phyloP scores from a whole-genome alignment of 2,329 filamentous ascomycete genomes.

The Pyricularia pennisetigena region DNA sequence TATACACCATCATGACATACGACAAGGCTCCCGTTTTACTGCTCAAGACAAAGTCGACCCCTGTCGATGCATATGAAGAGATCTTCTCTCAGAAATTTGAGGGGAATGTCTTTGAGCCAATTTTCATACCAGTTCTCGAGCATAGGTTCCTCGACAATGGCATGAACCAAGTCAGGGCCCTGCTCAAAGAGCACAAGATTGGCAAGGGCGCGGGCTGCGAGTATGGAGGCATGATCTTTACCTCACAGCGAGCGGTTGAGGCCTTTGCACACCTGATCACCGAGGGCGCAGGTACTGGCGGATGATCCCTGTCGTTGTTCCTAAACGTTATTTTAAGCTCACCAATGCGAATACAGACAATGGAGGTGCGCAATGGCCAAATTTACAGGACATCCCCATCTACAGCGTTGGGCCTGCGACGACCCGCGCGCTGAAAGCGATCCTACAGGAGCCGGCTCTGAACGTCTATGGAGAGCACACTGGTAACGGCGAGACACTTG shows the following conservation, averaged over 20 bases:
- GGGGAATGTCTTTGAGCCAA: conserved; percentile 43
- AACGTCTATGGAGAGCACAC: conserved; percentile 70
- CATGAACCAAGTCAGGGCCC: conserved; percentile 37
- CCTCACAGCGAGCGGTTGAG: conserved; percentile 75
- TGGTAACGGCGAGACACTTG: conserved; percentile 75
- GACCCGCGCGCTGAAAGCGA: conserved; percentile 57
- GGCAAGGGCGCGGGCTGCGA: conserved; percentile 22
- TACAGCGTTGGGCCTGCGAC: conserved; percentile 80
- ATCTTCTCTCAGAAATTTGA: conserved; percentile 41
- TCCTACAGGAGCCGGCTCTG: conserved; percentile 38
- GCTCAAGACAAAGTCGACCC: conserved; percentile 67
- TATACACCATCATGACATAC: background rate
- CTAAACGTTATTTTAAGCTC: conserved; percentile 7
- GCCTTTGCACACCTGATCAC: conserved; percentile 57
- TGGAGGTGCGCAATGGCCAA: conserved; percentile 32
- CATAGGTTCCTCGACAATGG: conserved; percentile 56
- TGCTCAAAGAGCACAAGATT: conserved; percentile 37
- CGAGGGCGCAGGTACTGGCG: conserved; percentile 32
- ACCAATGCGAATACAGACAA: conserved; percentile 5
- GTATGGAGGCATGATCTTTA: conserved; percentile 76
- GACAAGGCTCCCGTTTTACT: conserved; percentile 51
- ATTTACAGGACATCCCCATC: conserved; percentile 47
- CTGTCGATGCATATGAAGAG: conserved; percentile 63
- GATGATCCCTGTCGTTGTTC: background rate
- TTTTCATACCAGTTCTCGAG: conserved; percentile 68